These are phyloP conservation scores for Jaminaea rosea DNA, from an alignment of 1,284 basidiomycete genomes.

Conservation along the genomic window DNA sequence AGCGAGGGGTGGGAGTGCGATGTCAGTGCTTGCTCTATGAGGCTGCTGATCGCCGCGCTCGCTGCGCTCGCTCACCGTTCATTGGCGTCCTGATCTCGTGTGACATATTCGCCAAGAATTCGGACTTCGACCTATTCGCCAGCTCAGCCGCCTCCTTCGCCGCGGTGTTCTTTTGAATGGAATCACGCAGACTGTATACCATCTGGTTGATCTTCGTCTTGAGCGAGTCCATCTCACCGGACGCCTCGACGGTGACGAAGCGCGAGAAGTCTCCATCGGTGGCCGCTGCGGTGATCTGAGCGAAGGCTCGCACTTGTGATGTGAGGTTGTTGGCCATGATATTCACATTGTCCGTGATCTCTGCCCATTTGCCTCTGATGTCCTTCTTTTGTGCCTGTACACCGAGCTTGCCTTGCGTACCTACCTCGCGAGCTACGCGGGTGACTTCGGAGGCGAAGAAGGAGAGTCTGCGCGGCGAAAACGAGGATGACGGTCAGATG, in stretches of 20 bases:
- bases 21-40: too few species aligned
- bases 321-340: slow-evolving; percentile 68
- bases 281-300: slow-evolving; percentile 94
- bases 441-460: slow-evolving; percentile 92
- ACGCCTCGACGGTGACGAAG: slow-evolving; percentile 98
- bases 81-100: slow-evolving; percentile 48
- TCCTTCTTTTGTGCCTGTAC: slow-evolving; percentile 95
- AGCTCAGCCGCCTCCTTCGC: slow-evolving; percentile 94
- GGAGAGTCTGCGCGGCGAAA: too few species aligned
- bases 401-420: slow-evolving; percentile 90
- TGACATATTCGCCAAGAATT: slow-evolving; percentile 58
- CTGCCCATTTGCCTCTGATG: slow-evolving; percentile 95
- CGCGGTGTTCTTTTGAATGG: slow-evolving; percentile 97
- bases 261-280: slow-evolving; percentile 98
- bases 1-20: too few species aligned
- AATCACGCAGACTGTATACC: slow-evolving; percentile 94
- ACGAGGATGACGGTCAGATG: too few species aligned
- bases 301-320: slow-evolving; percentile 96
- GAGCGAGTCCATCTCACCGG: slow-evolving; percentile 97
- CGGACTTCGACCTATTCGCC: slow-evolving; percentile 83
- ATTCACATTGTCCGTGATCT: slow-evolving; percentile 73
- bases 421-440: slow-evolving; percentile 87
- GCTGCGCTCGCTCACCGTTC: too few species aligned
- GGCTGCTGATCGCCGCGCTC: too few species aligned
- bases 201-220: slow-evolving; percentile 99